Percentiles rank a stretch among this genome's conserved stretches.
phyloP scores from a whole-genome alignment of 1,139 yeast genomes.

The Trichomonascaceae sp. region DNA sequence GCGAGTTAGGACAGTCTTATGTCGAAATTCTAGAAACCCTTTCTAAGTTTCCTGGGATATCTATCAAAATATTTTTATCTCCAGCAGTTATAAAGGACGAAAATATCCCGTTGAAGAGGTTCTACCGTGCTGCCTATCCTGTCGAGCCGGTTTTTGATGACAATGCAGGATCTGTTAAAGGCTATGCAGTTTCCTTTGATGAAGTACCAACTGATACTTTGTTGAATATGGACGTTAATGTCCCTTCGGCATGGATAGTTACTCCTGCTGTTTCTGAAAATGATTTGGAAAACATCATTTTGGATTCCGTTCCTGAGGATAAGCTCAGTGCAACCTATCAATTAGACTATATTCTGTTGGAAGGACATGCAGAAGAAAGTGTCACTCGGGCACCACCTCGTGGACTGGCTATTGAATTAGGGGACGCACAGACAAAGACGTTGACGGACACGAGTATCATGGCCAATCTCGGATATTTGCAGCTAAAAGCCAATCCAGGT shows the following conservation, averaged over 20 bases:
- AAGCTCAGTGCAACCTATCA: constrained; percentile 40
- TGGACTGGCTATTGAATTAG: constrained; percentile 47
- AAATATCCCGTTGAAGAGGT: constrained; percentile 48
- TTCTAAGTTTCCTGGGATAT: constrained; percentile 34
- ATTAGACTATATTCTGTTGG: constrained; percentile 51
- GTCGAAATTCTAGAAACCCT: constrained; percentile 47
- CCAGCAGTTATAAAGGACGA: constrained; percentile 44
- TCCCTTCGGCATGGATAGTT: constrained; percentile 63
- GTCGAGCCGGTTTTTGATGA: constrained; percentile 38
- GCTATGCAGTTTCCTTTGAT: constrained; percentile 27
- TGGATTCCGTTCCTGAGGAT: constrained; percentile 33
- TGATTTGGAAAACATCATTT: constrained; percentile 57
- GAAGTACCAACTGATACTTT: constrained; percentile 45
- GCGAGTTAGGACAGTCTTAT: constrained; percentile 60
- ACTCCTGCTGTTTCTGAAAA: constrained; percentile 43
- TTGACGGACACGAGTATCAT: constrained; percentile 57
- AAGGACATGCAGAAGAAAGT: constrained; percentile 60
- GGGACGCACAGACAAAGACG: constrained; percentile 17
- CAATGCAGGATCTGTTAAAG: constrained; percentile 20
- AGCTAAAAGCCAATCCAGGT: constrained; percentile 66
- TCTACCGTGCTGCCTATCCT: constrained; percentile 48
- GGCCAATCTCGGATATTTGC: constrained; percentile 73
- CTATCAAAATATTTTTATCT: constrained; percentile 50
- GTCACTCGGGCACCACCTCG: constrained; percentile 39
- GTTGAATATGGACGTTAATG: constrained; percentile 54